phyloP scores from a whole-genome alignment of 257 asterid species.

The Vinca minor region DNA sequence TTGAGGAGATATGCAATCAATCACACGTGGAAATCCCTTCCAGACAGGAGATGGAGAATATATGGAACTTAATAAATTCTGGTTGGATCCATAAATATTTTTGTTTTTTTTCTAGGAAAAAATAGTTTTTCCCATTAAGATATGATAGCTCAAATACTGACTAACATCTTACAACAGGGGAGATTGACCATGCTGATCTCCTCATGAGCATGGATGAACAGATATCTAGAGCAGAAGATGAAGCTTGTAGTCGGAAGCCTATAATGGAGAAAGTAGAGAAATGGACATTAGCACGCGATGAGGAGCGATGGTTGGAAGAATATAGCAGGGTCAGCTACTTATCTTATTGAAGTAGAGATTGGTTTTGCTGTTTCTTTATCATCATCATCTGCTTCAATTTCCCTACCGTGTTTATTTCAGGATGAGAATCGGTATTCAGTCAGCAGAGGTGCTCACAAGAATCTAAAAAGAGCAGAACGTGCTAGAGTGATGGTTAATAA shows the following conservation, averaged over 20 bases:
- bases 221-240: conserved; percentile 81
- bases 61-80: conserved; percentile 56
- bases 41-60: conserved; percentile 63
- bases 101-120: conserved; percentile 6
- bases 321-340: conserved; percentile 62
- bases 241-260: conserved; percentile 74
- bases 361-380: conserved; percentile 7
- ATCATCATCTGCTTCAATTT: conserved; percentile 15
- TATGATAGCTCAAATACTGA: conserved; percentile 27
- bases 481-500: conserved; percentile 88
- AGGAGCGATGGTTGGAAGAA: conserved; percentile 96
- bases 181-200: conserved; percentile 90
- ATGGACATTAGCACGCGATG: conserved; percentile 86
- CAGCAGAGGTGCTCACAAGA: conserved; percentile 96
- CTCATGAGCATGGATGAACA: conserved; percentile 85
- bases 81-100: conserved; percentile 37
- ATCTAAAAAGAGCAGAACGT: conserved; percentile 90
- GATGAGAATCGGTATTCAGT: conserved; percentile 93
- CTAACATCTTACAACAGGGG: conserved; percentile 50
- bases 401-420: conserved; percentile 27
- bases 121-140: conserved; percentile 3
- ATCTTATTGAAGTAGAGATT: conserved; percentile 13
- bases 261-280: conserved; percentile 95
- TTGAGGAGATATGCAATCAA: conserved; percentile 80
- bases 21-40: conserved; percentile 94